phyloP scores from a whole-genome alignment of 2,329 filamentous ascomycete genomes.

The Sclerotinia sclerotiorum region DNA sequence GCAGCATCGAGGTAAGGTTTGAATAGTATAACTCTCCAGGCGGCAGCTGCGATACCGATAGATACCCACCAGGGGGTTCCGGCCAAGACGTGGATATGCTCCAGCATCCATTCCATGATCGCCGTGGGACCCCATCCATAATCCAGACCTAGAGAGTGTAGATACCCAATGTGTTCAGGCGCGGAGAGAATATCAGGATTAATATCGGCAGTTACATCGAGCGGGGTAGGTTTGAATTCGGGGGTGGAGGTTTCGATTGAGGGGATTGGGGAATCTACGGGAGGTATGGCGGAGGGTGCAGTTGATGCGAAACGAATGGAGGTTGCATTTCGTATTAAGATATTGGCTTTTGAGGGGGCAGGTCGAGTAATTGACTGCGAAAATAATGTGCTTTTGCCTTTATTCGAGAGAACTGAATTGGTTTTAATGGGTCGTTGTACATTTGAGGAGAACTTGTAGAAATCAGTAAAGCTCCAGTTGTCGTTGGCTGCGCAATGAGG shows the following conservation, averaged over 20 bases:
- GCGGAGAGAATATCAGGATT: constrained; percentile 28
- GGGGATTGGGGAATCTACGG: constrained; percentile 15
- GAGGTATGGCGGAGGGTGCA: constrained; percentile 26
- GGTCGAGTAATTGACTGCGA: constrained; percentile 25
- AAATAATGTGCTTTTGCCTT: constrained; percentile 25
- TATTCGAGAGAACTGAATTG: constrained; percentile 34
- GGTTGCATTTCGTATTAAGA: constrained; percentile 34
- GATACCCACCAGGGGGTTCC: constrained; percentile 82
- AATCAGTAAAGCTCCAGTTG: constrained; percentile 18
- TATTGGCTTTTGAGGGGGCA: constrained; percentile 27
- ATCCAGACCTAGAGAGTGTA: constrained; percentile 79
- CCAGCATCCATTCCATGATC: constrained; percentile 71
- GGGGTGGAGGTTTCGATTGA: constrained; percentile 23
- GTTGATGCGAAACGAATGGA: constrained; percentile 38
- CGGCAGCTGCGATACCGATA: constrained; percentile 63
- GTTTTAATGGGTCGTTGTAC: constrained; percentile 33
- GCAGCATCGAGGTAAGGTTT: constrained; percentile 63
- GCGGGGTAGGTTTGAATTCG: constrained; percentile 26
- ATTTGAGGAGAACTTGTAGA: constrained; percentile 40
- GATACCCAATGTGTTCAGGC: constrained; percentile 72
- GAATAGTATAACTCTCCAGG: constrained; percentile 65
- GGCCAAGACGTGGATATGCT: constrained; percentile 74
- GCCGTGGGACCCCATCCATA: constrained; percentile 81
- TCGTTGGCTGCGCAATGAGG: neutral
- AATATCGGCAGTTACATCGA: constrained; percentile 32